These are phyloP conservation scores for Aspergillus campestris DNA, from an alignment of 495 filamentous ascomycete species.

Conservation along the genomic window DNA sequence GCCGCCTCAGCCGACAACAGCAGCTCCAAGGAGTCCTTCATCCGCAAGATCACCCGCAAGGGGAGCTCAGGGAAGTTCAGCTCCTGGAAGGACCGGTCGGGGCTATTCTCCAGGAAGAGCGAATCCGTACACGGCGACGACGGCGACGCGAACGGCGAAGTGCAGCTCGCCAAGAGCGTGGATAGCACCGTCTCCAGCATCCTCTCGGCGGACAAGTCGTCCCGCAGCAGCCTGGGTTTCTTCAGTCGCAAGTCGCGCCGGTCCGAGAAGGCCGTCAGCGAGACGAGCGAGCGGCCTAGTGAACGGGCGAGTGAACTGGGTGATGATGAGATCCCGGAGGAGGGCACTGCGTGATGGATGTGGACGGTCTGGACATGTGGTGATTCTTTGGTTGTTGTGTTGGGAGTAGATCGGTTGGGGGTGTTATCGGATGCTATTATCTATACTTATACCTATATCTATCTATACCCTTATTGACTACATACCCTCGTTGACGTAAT, in stretches of 20 bases:
- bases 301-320: constrained; percentile 41
- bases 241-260: constrained; percentile 44
- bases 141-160: constrained; percentile 36
- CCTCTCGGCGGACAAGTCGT: constrained; percentile 36
- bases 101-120: constrained; percentile 55
- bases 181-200: constrained; percentile 39
- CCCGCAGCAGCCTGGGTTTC: constrained; percentile 39
- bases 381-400: constrained; percentile 4
- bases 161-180: constrained; percentile 39
- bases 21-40: constrained; percentile 52
- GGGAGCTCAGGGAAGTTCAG: constrained; percentile 74
- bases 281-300: constrained; percentile 39
- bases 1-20: constrained; percentile 56
- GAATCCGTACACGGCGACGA: constrained; percentile 44
- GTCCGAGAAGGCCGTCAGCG: constrained; percentile 36
- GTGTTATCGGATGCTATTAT: too few species aligned
- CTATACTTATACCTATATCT: too few species aligned
- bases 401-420: too few species aligned
- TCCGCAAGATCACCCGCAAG: constrained; percentile 69
- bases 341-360: constrained; percentile 5
- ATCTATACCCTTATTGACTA: too few species aligned
- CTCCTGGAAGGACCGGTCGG: constrained; percentile 58
- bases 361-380: not conserved
- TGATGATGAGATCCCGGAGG: constrained; percentile 38
- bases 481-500: too few species aligned